Evolutionary conservation across 2,329 filamentous ascomycete genomes (phyloP).

Genomic region (Sordariomycetes sp.): DNA sequence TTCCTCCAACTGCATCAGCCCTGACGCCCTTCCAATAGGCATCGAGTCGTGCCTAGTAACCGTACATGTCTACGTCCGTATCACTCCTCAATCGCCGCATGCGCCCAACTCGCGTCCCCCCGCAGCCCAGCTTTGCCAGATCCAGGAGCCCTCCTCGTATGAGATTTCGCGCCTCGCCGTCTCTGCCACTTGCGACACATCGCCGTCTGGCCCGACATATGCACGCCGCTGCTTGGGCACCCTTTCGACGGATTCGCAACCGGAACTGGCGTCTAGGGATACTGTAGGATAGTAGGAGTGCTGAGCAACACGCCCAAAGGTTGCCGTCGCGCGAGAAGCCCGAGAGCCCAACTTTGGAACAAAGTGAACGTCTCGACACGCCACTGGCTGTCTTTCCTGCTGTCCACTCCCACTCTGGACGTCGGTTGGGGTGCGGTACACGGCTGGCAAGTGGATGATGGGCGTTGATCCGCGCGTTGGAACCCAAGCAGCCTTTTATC

Average conservation of each 20-base stretch:
- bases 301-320: background rate
- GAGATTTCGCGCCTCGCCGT: background rate
- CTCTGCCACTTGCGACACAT: background rate
- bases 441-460: background rate
- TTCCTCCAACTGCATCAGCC: background rate
- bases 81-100: background rate
- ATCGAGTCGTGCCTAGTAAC: background rate
- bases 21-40: background rate
- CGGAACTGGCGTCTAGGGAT: background rate
- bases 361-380: background rate
- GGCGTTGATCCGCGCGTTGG: background rate
- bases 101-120: background rate
- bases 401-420: background rate
- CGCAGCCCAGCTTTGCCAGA: background rate
- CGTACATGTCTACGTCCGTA: background rate
- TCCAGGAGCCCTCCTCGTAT: background rate
- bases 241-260: background rate
- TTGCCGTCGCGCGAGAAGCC: background rate
- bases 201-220: background rate
- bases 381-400: background rate
- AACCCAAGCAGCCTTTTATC: background rate
- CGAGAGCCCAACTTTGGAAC: background rate
- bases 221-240: background rate
- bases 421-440: background rate
- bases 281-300: background rate